phyloP scores from a whole-genome alignment of 176 grass and related monocot genomes.

The Puya raimondii region DNA sequence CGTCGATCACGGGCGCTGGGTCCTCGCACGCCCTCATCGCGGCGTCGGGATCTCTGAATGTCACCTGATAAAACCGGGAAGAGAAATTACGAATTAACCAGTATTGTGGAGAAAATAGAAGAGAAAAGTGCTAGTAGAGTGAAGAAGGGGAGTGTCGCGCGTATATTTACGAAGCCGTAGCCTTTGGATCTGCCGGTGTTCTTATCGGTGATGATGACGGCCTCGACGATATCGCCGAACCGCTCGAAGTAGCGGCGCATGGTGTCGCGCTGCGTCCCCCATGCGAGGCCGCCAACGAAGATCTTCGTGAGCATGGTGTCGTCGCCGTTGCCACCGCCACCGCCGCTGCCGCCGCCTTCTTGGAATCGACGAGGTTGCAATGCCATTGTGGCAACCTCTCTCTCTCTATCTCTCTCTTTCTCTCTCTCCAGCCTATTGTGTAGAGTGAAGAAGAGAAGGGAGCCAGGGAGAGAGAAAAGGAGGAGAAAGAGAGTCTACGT shows the following conservation, averaged over 20 bases:
- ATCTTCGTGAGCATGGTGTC: slow-evolving; percentile 56
- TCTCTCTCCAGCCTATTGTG: not conserved
- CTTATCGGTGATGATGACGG: slow-evolving; percentile 57
- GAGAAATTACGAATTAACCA: slow-evolving; percentile 11
- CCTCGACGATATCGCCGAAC: slow-evolving; percentile 49
- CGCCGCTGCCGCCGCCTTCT: slow-evolving; percentile 3
- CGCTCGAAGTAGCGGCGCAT: slow-evolving; percentile 45
- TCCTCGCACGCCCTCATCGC: slow-evolving; percentile 45
- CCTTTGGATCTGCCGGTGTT: slow-evolving; percentile 55
- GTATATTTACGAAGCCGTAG: slow-evolving; percentile 44
- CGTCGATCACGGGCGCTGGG: slow-evolving; percentile 50
- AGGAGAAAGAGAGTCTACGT: slow-evolving; percentile 33
- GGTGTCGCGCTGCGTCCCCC: slow-evolving; percentile 43
- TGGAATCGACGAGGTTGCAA: slow-evolving; percentile 11
- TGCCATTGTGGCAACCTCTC: slow-evolving; percentile 18
- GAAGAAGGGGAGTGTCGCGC: not conserved
- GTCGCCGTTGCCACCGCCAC: slow-evolving; percentile 15
- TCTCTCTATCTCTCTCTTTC: slow-evolving; percentile 6
- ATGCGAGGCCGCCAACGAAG: slow-evolving; percentile 48
- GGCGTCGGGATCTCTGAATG: slow-evolving; percentile 33
- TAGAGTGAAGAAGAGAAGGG: slow-evolving; percentile 13
- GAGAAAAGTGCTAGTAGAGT: not conserved
- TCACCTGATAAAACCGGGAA: slow-evolving; percentile 26
- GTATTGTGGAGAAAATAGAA: slow-evolving; percentile 4
- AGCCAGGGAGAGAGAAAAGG: slow-evolving; percentile 11